Evolutionary conservation across 2,329 filamentous ascomycete species (phyloP), one percentile per base, ranked within the genome.

Genomic region (Myrmaecium sp.): DNA sequence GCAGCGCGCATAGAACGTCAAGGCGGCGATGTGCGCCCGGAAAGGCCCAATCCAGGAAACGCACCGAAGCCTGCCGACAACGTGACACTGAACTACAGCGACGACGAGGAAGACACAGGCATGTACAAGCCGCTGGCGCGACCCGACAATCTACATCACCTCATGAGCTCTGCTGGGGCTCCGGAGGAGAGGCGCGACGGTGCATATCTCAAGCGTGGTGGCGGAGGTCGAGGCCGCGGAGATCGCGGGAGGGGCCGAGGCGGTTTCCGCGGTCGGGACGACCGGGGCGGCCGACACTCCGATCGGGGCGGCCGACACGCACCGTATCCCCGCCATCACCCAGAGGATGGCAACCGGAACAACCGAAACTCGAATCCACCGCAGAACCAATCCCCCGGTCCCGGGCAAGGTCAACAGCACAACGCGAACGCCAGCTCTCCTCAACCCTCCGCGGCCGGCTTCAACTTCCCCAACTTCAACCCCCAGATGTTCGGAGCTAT

Each of bases 61-160:
- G 25, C 26, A 5, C 25, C 22, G 7, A 28, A 30, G 12, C 31
- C 26, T n/a, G 27, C 33, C 18, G 35, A 35, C 21, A 36, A 30
- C 5, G 47, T 45, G 10, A 47, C 44, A 14, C 38, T 56, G 21
- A 54, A 49, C 34, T 62, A 62, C n/a, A n/a, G n/a, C 35, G 47
- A 46, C 26, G 54, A 58, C 19, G 52, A 56, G 22, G 52, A 57
- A 14, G 49, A 51, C 13, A 38, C 47, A 5, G 56, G 55, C 21
- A 57, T 58, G 47, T 62, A 62, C 39, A 57, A 47, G 18, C 58
- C 57, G 5, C 46, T 62, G 12, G 51, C 55, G 23, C 42, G 58
- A 24, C 58, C 58, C 3, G 54, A 58, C 21, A 55, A 60, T 29
- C 53, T 61, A 23, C 49, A 55, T 21, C 43, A 58, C 23, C 45